Conservation (phyloP, 306 rosid species). For the Medicago lupulina region DNA sequence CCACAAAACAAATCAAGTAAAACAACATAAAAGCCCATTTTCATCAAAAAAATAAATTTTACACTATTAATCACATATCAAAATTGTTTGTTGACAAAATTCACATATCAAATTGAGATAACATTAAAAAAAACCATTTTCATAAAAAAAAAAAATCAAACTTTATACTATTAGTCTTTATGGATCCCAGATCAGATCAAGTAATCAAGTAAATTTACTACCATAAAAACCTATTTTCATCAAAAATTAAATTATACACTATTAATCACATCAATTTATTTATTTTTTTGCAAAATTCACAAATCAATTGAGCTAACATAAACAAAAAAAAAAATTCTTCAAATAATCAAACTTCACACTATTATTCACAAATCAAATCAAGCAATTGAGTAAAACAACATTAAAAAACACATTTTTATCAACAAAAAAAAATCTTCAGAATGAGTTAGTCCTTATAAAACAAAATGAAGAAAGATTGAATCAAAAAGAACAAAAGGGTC, state of each 20-base stretch:
- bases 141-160: not conserved
- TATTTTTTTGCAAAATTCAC: not conserved
- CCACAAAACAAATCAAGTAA: conserved; percentile 1
- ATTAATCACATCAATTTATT: not conserved
- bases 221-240: not conserved
- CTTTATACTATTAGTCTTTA: not conserved
- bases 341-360: not conserved
- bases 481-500: not conserved
- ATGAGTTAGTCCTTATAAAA: not conserved
- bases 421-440: not conserved
- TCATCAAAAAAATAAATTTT: not conserved
- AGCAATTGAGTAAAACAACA: not conserved
- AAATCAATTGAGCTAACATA: not conserved
- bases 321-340: not conserved
- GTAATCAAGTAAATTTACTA: not conserved
- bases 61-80: not conserved
- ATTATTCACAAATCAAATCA: too few species aligned
- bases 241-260: not conserved
- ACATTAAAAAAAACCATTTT: not conserved
- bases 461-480: not conserved
- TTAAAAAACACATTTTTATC: not conserved
- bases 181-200: conserved; percentile 1
- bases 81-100: not conserved
- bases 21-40: not conserved
- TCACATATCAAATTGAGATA: not conserved